A percentile compares a stretch with the other conserved stretches of the same genome.
Conservation (phyloP, 768 basidiomycete genomes). For the Suillus placidus region DNA sequence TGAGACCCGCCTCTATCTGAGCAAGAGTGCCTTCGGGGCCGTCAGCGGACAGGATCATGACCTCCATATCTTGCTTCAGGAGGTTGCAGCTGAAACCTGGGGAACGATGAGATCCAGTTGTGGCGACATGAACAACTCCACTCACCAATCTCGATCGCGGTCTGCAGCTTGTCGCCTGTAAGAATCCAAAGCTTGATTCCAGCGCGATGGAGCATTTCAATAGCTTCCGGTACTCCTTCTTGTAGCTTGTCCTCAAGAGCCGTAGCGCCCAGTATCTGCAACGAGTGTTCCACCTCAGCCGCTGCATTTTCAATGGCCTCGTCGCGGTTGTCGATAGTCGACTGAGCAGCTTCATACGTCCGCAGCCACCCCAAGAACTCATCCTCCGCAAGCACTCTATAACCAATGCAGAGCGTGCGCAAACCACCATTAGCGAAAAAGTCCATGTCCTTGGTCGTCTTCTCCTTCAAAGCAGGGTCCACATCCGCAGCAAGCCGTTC, state of each 20-base stretch:
- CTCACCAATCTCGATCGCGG: slow-evolving; percentile 91
- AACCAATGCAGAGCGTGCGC: slow-evolving; percentile 89
- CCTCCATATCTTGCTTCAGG: slow-evolving; percentile 90
- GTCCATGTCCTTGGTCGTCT: slow-evolving; percentile 89
- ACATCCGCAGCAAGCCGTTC: slow-evolving; percentile 78
- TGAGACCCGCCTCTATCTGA: slow-evolving; percentile 90
- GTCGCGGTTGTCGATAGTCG: slow-evolving; percentile 77
- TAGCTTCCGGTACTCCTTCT: slow-evolving; percentile 95
- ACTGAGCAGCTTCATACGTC: slow-evolving; percentile 81
- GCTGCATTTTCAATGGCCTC: slow-evolving; percentile 91
- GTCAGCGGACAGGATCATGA: slow-evolving; percentile 95
- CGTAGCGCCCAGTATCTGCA: slow-evolving; percentile 90
- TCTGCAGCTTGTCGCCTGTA: slow-evolving; percentile 97
- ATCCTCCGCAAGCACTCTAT: slow-evolving; percentile 74
- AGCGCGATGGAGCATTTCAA: slow-evolving; percentile 86
- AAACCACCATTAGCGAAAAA: slow-evolving; percentile 90
- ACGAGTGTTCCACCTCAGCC: slow-evolving; percentile 78
- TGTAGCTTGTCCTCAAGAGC: slow-evolving; percentile 97
- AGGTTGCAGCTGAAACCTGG: slow-evolving; percentile 89
- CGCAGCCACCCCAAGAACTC: slow-evolving; percentile 84
- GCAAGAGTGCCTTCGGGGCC: slow-evolving; percentile 70
- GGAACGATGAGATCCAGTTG: slow-evolving; percentile 4
- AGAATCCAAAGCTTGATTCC: slow-evolving; percentile 99
- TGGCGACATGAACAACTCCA: slow-evolving; percentile 9
- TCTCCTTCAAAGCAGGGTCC: slow-evolving; percentile 70